Base-by-base conservation (phyloP, 2,329 filamentous ascomycete species). In the Sphaerostilbella broomeana region DNA sequence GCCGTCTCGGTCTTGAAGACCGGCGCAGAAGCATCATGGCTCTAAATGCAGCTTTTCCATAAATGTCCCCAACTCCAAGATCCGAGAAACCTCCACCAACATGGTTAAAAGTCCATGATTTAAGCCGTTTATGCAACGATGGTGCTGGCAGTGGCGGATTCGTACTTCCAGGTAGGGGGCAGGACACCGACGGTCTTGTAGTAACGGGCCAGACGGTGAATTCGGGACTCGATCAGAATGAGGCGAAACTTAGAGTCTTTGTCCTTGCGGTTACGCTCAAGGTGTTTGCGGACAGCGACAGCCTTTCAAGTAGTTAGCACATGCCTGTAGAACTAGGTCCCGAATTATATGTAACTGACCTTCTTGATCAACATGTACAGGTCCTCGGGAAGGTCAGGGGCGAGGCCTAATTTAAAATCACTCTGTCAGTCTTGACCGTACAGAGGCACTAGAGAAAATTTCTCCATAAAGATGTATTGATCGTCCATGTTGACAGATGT, bases 321-420 rank as follows among this genome's bases (percentile, higher is more conserved):
- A 7, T 5, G 7, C 20, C n/a, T 12, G 6, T 24, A 10, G 9
- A 8, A 11, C 4, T 15, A 10, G 4, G 16, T 1, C 2, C 1
- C 12, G 9, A n/a, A 24, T 15, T 2, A 13, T n/a, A 26, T 37
- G 21, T 40, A 60, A 17, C 42, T 46, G 67, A 94, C 90, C 88
- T 98, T 98, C 86, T 95, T 95, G 86, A 97, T 97, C 70, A 97
- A 79, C 86, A 95, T 94, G 84, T 97, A 98, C 58, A 97, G 84
- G 73, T 98, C 92, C 82, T 98, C 92, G 66, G 94, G 92, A 61
- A 98, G 83, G 70, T 97, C 89, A 68, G 94, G 92, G 59, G 92
- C 90, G 67, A 98, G 88, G 77, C 92, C 92, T 98, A 40, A n/a
- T n/a, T 43, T 63, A 54, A 65, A 74, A 82, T 94, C 88, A 79